Evolutionary conservation across 306 rosid species (phyloP).

Genomic region (Trifolium dubium): DNA sequence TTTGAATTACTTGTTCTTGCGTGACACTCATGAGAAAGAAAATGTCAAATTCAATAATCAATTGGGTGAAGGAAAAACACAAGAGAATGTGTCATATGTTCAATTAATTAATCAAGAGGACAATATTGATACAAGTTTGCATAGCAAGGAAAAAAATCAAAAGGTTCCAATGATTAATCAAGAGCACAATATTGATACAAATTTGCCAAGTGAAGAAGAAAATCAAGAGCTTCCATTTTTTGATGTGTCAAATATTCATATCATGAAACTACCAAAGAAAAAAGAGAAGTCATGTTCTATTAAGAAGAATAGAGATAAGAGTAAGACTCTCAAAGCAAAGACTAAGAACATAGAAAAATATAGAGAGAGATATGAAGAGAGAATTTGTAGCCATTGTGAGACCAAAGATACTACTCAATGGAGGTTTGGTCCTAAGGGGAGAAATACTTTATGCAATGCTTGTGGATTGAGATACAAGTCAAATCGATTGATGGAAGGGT

Average conservation of each 20-base stretch:
- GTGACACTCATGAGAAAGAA: background rate
- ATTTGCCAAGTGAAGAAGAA: background rate
- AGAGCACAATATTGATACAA: too few relatives aligned
- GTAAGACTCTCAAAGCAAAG: background rate
- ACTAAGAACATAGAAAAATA: background rate
- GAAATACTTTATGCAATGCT: constrained; percentile 43
- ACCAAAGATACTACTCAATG: constrained; percentile 34
- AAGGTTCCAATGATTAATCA: background rate
- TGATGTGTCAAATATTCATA: background rate
- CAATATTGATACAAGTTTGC: background rate
- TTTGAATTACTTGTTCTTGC: background rate
- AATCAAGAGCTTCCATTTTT: background rate
- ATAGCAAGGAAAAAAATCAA: background rate
- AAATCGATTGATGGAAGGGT: constrained; percentile 16
- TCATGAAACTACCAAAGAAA: background rate
- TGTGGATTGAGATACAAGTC: constrained; percentile 42
- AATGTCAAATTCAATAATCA: background rate
- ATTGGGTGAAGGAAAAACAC: background rate
- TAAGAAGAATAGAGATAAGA: background rate
- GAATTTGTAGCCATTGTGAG: constrained; percentile 30
- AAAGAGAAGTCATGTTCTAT: background rate
- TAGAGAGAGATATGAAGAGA: background rate
- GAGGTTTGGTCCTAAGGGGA: constrained; percentile 43
- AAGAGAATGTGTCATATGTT: background rate
- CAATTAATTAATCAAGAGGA: background rate